Evolutionary conservation across 345 rosid species (phyloP).

Genomic region (Gossypium australe): DNA sequence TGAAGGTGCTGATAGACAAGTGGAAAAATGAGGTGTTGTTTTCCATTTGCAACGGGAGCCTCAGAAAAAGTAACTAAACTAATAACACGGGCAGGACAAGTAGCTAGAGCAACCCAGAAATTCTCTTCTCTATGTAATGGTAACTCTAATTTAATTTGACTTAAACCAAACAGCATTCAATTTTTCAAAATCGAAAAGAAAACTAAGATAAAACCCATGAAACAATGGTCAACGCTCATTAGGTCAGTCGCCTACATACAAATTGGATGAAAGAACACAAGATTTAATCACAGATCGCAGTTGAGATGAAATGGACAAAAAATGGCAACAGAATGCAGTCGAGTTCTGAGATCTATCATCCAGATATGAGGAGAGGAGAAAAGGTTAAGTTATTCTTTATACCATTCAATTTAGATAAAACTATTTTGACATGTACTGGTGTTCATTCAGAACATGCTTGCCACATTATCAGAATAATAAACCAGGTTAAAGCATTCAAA

Average conservation of each 20-base stretch:
- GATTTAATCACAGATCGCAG: background rate
- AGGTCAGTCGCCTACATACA: background rate
- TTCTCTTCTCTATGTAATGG: background rate
- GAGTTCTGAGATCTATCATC: background rate
- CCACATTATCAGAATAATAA: background rate
- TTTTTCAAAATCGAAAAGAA: too few relatives aligned
- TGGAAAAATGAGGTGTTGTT: background rate
- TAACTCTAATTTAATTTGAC: background rate
- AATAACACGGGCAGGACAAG: background rate
- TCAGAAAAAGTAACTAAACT: background rate
- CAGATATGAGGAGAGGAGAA: background rate
- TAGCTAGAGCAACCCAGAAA: background rate
- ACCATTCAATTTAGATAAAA: background rate
- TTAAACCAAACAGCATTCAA: too few relatives aligned
- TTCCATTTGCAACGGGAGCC: background rate
- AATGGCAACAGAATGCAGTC: background rate
- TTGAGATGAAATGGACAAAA: background rate
- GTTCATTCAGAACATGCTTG: slow-evolving; percentile 3
- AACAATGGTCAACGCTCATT: too few relatives aligned
- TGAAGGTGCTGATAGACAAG: background rate
- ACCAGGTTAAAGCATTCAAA: background rate
- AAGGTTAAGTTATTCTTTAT: background rate
- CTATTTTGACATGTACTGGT: background rate
- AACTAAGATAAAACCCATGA: too few relatives aligned
- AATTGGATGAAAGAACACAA: background rate